Percentiles rank a stretch among this genome's conserved stretches.
These are phyloP conservation scores for Chlorophyllum brunneum DNA, from an alignment of 768 basidiomycete species.

Conservation along the genomic window DNA sequence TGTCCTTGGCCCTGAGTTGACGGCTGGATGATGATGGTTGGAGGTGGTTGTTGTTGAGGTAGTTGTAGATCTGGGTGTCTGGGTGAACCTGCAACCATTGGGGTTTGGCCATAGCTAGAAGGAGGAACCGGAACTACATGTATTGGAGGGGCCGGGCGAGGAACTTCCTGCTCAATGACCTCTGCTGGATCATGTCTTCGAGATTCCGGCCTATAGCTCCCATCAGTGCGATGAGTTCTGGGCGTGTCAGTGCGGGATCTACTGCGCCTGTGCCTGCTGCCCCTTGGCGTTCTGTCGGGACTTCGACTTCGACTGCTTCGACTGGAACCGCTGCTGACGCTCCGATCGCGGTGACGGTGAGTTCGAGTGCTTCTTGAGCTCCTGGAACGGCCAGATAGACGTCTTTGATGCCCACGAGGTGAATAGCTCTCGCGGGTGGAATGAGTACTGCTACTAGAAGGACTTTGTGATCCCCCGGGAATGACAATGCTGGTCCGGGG, in stretches of 20 bases:
- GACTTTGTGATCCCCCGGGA: neutral
- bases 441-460: constrained; percentile 10
- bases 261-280: constrained; percentile 13
- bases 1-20: too few relatives aligned
- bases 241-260: neutral
- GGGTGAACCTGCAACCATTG: constrained; percentile 20
- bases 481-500: neutral
- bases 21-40: constrained; percentile 25
- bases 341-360: constrained; percentile 13
- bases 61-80: constrained; percentile 23
- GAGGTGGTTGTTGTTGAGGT: constrained; percentile 23
- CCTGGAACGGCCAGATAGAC: constrained; percentile 7
- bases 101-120: constrained; percentile 14
- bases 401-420: constrained; percentile 10
- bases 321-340: constrained; percentile 16
- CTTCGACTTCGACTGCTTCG: constrained; percentile 17
- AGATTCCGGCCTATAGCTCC: constrained; percentile 1
- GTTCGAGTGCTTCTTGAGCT: constrained; percentile 10
- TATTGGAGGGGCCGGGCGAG: constrained; percentile 4
- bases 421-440: neutral
- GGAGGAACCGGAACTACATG: constrained; percentile 8
- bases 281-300: constrained; percentile 14
- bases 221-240: neutral
- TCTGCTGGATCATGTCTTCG: constrained; percentile 12
- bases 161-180: constrained; percentile 5